These are phyloP conservation scores for Pichia sp. DNA, from an alignment of 1,139 yeast species.

Conservation along the genomic window DNA sequence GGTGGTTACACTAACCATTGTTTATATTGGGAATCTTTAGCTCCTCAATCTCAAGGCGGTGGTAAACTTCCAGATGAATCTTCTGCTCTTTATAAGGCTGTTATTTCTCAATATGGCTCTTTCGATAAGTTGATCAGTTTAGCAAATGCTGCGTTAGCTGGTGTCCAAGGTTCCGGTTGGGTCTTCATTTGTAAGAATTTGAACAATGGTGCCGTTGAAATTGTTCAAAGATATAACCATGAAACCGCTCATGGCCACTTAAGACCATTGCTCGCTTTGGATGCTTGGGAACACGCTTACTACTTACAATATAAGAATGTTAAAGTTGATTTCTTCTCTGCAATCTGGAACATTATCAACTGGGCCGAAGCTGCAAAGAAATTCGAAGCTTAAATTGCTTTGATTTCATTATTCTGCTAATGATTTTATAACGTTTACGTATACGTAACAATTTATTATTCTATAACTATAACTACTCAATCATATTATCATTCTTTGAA, in stretches of 20 bases:
- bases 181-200: constrained; percentile 88
- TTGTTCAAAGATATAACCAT: constrained; percentile 83
- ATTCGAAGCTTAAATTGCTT: constrained; percentile 33
- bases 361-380: constrained; percentile 90
- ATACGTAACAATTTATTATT: not conserved
- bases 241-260: constrained; percentile 74
- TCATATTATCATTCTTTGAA: not conserved
- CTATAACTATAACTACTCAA: not conserved
- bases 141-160: constrained; percentile 78
- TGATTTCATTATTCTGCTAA: not conserved
- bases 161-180: constrained; percentile 98
- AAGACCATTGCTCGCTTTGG: constrained; percentile 84
- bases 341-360: constrained; percentile 94
- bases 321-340: constrained; percentile 91
- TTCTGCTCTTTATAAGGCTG: constrained; percentile 54
- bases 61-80: constrained; percentile 68
- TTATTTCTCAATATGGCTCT: constrained; percentile 64
- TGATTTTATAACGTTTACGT: not conserved
- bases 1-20: constrained; percentile 90
- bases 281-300: constrained; percentile 99
- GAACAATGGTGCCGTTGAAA: constrained; percentile 74
- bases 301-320: constrained; percentile 93
- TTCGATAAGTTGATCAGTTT: constrained; percentile 62
- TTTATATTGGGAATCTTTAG: constrained; percentile 85
- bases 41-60: constrained; percentile 77